Base-by-base conservation (phyloP, 2,329 filamentous ascomycete genomes). In the Beauveria caledonica region DNA sequence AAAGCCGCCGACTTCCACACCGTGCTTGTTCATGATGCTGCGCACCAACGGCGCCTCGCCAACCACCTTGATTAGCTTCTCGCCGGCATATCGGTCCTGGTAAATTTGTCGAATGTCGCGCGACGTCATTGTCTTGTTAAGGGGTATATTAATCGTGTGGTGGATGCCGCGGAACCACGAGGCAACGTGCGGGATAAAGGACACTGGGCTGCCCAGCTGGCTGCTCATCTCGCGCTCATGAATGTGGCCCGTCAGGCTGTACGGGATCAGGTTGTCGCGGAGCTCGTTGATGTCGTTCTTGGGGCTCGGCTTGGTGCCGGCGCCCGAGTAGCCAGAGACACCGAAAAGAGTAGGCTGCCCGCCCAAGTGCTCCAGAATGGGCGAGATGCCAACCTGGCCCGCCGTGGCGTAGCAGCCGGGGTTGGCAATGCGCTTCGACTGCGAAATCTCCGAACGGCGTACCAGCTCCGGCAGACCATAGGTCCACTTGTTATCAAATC, bases 141-240 rank as follows among this genome's bases (percentile, higher is more conserved):
- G 80, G 13, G 93, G 93, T 53, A 97, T 90, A 70, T 86, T 92
- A 73, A 97, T 92, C 42, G 92, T 93, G 75, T 92, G 89, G 72
- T 90, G 86, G 67, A 97, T 97, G 64, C 93, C 93, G 71, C 95
- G 88, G 83, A 97, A 97, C 94, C 92, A 97, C 15, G 88, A 86
- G 19, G 92, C 90, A 19, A 62, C 64, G 73, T 97, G 94, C 10
- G 94, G 94, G 62, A 94, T 88, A 72, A 99, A 99, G 6, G 87
- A 89, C 13, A 96, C 86, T 19, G 83, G 77, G 13, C 78, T 80
- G 55, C 87, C 89, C 9, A 97, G 83, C 71, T 96, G 92, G 57
- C 77, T 72, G 70, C 87, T 88, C 64, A 97, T 94, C 73, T 99
- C 94, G 53, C 85, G 85, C 80, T 99, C 94, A 77, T 97, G 94